Evolutionary conservation across 2,329 filamentous ascomycete species (phyloP), one percentile per base, ranked within the genome.

Genomic region (Zasmidium angulare): DNA sequence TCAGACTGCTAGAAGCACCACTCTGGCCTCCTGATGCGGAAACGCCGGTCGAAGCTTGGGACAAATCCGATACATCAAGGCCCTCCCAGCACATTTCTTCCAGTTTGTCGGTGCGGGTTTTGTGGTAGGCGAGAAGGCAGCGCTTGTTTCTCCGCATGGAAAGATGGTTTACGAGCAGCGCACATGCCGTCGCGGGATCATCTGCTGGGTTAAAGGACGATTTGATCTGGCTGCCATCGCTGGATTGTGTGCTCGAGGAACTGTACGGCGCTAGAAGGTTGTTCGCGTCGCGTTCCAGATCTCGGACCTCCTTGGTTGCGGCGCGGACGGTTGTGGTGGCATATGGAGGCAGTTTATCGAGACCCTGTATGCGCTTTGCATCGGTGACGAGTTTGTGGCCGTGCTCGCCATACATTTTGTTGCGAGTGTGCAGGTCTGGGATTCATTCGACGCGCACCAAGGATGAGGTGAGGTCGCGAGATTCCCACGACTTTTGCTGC

Each of bases 81-180:
- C 93, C 95, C 62, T 86, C 89, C 95, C 95, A 99, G 61, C 93
- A 93, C 71, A 96, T 87, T 73, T 93, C 90, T 72, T 98, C 95
- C 9, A 99, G 81, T 75, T 96, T 96, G 72, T 97, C 90, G 1
- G 90, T 89, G 53, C 95, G 86, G 19, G 91, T 93, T 29, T 90
- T 87, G 74, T 99, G 95, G 73, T 99, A 99, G 2, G 93, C 93
- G 6, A 99, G 84, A 20, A 99, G 82, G 71, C 95, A 99, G 47
- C 95, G 88, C 76, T 99, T 99, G 76, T 99, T 96, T 56, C 95
- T 85, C 51, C 95, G 88, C 89, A 98, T 97, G 67, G 90, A 92
- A 11, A 99, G 81, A 73, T 99, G 93, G 74, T 97, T 90, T 62
- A 98, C 93, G 21, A 99, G 85, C 22, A 99, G 82, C 1, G 91